These are phyloP conservation scores for Myxozyma mucilagina DNA, from an alignment of 805 yeast genomes.

Conservation along the genomic window DNA sequence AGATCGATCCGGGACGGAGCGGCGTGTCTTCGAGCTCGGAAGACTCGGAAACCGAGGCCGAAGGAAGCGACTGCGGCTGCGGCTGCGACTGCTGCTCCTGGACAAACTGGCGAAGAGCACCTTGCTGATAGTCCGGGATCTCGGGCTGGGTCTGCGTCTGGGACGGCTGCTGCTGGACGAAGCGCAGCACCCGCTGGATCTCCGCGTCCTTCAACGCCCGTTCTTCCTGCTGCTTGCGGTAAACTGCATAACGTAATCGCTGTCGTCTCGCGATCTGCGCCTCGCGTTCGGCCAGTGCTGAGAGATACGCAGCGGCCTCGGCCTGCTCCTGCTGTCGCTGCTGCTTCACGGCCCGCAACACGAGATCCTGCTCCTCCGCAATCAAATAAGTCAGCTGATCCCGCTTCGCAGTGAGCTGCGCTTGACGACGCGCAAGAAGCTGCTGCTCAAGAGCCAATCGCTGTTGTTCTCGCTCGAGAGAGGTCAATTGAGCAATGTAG, in stretches of 20 bases:
- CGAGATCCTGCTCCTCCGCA: constrained; percentile 36
- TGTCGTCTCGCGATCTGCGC: constrained; percentile 27
- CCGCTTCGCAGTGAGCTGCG: constrained; percentile 31
- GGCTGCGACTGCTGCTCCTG: background rate
- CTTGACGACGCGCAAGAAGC: constrained; percentile 24
- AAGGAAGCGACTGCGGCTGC: background rate
- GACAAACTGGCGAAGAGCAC: background rate
- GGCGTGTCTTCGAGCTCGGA: constrained; percentile 23
- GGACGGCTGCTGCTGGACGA: constrained; percentile 11
- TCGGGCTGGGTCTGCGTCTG: background rate
- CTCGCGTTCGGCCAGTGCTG: constrained; percentile 27
- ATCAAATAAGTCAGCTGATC: constrained; percentile 33
- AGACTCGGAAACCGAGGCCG: constrained; percentile 5
- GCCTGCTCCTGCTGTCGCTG: constrained; percentile 22
- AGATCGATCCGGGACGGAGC: constrained; percentile 24
- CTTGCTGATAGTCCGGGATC: background rate
- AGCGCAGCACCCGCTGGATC: constrained; percentile 12
- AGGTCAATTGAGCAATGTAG: constrained; percentile 32
- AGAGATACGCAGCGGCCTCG: constrained; percentile 18
- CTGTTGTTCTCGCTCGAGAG: constrained; percentile 34
- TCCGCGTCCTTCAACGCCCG: constrained; percentile 24
- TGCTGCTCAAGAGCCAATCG: constrained; percentile 28
- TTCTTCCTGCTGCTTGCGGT: constrained; percentile 31
- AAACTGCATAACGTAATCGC: constrained; percentile 26
- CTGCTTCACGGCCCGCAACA: constrained; percentile 31